Conservation (phyloP, 345 rosid genomes). For the Sisymbrium irio region DNA sequence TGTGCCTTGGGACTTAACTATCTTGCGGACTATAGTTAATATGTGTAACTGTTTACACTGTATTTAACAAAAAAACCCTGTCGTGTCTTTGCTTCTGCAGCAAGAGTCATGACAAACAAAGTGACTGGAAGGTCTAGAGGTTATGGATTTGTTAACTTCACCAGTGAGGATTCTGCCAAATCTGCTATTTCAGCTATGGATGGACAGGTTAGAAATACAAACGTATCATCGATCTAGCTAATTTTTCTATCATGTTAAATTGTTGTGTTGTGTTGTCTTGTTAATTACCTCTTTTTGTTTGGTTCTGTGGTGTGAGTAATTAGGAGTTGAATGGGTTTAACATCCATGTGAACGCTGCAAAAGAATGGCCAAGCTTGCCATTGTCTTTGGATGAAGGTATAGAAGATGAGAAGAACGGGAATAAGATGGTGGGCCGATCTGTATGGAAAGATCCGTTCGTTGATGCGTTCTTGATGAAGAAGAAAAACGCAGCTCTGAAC, state of each 20-base stretch:
- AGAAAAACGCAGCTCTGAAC: slow-evolving; percentile 34
- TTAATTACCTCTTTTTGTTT: not conserved
- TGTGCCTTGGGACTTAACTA: not conserved
- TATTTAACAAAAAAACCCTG: not conserved
- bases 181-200: slow-evolving; percentile 66
- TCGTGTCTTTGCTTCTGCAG: slow-evolving; percentile 37
- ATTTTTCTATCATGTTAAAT: not conserved
- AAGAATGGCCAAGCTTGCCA: slow-evolving; percentile 42
- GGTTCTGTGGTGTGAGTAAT: slow-evolving; percentile 8
- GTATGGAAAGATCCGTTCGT: slow-evolving; percentile 52
- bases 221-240: not conserved
- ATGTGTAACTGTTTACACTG: not conserved
- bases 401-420: slow-evolving; percentile 24
- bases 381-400: slow-evolving; percentile 20
- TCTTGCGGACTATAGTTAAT: not conserved
- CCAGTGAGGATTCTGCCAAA: slow-evolving; percentile 48
- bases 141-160: slow-evolving; percentile 61
- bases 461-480: slow-evolving; percentile 47
- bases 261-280: slow-evolving; percentile 5
- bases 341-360: slow-evolving; percentile 57
- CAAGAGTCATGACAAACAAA: slow-evolving; percentile 57
- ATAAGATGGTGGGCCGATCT: slow-evolving; percentile 34
- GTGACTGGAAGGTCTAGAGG: slow-evolving; percentile 67
- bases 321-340: slow-evolving; percentile 61
- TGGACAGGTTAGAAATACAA: slow-evolving; percentile 52